Base-by-base conservation (phyloP, 192 early-diverging fungal species). In the Linderina pennispora region DNA sequence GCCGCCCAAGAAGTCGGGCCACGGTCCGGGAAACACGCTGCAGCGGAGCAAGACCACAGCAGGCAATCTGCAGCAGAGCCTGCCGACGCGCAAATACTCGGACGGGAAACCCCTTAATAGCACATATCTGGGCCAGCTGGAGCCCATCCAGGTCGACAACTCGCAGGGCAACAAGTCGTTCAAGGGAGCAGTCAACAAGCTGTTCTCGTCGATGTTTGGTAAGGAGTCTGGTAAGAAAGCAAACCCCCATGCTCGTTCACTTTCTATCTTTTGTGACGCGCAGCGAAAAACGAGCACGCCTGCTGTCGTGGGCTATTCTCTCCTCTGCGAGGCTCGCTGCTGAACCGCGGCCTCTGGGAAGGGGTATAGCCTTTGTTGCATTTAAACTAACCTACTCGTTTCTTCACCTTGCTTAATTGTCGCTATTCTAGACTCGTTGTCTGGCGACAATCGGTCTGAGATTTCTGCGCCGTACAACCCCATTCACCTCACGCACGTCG, bases 401-500 rank as follows among this genome's bases (percentile, higher is more conserved):
- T 22, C 19, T 43, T 33, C 37, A 50, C 10, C 32, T 49, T 50
- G 36, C 26, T 18, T 42, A 16, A 42, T 34, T 25, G 33, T 17
- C 16, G 40, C 49, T 5, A 38, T 40, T 56, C 47, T 56, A 77
- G 80, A 78, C 50, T 51, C 77, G 53, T 45, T 82, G 37, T 70
- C 77, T 31, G 76, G 70, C 17, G 79, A 83, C 57, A 89, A 85
- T 45, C 84, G 87, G 50, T 80, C 84, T 54, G 87, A 97, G 62
- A 92, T 98, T 46, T 94, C 91, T 13, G 80, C 81, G 18, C 96
- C 96, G 3, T 98, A 90, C 71, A 97, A 97, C 58, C 87, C 96
- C 14, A 86, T 94, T 31, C 96, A 98, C 73, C 77, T 98, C 34
- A 97, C 94, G 17, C 96, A 98, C 62, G 96, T 97, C 36, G 96